Base-by-base conservation (phyloP, 2,329 filamentous ascomycete genomes). In the Aspergillus sergii region DNA sequence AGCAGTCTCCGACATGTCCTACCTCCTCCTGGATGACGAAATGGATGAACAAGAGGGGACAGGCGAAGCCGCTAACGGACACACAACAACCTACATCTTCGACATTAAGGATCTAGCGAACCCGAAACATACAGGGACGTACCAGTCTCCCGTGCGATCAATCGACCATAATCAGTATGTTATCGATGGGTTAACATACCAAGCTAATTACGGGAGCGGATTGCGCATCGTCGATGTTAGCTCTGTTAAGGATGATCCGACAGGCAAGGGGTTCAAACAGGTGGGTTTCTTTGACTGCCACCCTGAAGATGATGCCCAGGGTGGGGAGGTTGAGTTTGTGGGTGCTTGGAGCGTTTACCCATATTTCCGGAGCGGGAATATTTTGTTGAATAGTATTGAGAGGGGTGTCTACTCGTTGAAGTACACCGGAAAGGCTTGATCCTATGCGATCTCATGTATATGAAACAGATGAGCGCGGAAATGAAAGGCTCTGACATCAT, bases 81-180 rank as follows among this genome's bases (percentile, higher is more conserved):
- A 67, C 60, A 66, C 66, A 3, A 68, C 66, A n/a, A 68, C 66
- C 5, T 68, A 68, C 43, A 63, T 68, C 30, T 68, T 68, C 57
- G 65, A 68, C 58, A 63, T 68, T 28, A 61, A 46, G 21, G 53
- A 66, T 30, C 66, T 66, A 3, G 54, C 65, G 0, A 53, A 51
- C 14, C 66, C 66, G 46, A 64, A 63, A 48, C 63, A 68, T 59
- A 66, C 66, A 11, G 66, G 66, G 2, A 56, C 46, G 8, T 68
- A 68, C 61, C 65, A 68, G 63, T 67, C 65, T 1, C 66, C 66
- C 12, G 66, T 66, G 34, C 57, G 59, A 19, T 65, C 65, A 9
- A 68, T 68, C 60, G 66, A 68, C 34, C 66, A 68, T 57, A 68
- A 68, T 59, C 66, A 68, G 58, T 67, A 68, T 43, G 66, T 68